A percentile compares a stretch with the other conserved stretches of the same genome.
These are phyloP conservation scores for Sugiyamaella grinbergsii DNA, from an alignment of 1,139 yeast species.

Conservation along the genomic window DNA sequence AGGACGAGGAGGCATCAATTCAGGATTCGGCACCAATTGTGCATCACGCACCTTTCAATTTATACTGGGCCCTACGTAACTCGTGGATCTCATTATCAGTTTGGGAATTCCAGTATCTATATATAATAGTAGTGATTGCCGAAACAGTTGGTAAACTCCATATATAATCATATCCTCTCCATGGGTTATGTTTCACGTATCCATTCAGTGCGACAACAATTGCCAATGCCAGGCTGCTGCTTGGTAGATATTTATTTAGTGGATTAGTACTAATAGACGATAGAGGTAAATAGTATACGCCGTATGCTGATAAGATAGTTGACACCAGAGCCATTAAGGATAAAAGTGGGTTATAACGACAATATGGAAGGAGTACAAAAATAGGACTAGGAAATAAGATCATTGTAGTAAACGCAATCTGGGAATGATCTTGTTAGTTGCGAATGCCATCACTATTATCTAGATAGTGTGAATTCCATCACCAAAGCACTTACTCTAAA, in stretches of 20 bases:
- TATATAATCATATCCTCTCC: slow-evolving; percentile 38
- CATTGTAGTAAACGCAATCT: slow-evolving; percentile 33
- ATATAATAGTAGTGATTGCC: slow-evolving; percentile 31
- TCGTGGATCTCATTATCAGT: slow-evolving; percentile 31
- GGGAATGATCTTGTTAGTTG: neutral
- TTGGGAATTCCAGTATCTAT: slow-evolving; percentile 38
- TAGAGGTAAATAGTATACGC: slow-evolving; percentile 27
- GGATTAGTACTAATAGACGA: slow-evolving; percentile 12
- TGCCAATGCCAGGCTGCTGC: slow-evolving; percentile 31
- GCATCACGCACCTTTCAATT: slow-evolving; percentile 38
- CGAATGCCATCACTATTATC: neutral
- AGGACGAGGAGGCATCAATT: too few species aligned
- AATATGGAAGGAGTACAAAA: slow-evolving; percentile 38
- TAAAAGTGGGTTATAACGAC: slow-evolving; percentile 37
- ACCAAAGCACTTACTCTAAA: slow-evolving; percentile 27
- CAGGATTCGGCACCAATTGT: too few species aligned
- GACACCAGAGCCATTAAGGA: slow-evolving; percentile 39
- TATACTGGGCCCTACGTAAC: slow-evolving; percentile 35
- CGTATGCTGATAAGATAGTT: slow-evolving; percentile 33
- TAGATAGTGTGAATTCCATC: neutral
- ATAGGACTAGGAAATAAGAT: slow-evolving; percentile 42
- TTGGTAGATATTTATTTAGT: slow-evolving; percentile 20
- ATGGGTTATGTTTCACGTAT: slow-evolving; percentile 34
- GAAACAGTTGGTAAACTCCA: slow-evolving; percentile 40
- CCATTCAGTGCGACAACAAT: slow-evolving; percentile 33